These are phyloP conservation scores for Colletotrichum aenigma DNA, from an alignment of 2,329 filamentous ascomycete species.

Conservation along the genomic window DNA sequence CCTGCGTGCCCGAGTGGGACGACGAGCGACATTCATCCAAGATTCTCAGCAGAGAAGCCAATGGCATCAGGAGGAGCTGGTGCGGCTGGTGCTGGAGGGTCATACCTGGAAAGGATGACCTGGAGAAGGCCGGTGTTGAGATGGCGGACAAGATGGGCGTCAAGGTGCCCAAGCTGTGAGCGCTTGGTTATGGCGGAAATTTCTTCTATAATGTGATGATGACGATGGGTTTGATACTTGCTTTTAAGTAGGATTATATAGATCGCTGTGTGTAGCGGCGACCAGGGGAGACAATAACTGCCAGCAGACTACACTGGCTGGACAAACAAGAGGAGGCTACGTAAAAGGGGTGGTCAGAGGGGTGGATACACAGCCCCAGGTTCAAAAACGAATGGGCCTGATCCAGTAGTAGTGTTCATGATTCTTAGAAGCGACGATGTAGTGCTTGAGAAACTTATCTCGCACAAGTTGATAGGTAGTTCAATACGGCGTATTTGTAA, in stretches of 20 bases:
- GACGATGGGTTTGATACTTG: not conserved
- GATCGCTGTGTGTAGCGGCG: not conserved
- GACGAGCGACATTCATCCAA: conserved; percentile 72
- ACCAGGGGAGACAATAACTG: not conserved
- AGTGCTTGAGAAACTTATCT: not conserved
- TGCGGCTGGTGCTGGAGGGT: conserved; percentile 90
- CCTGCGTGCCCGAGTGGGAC: conserved; percentile 84
- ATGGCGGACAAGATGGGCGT: not conserved
- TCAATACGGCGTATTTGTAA: not conserved
- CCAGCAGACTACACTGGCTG: not conserved
- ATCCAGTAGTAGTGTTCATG: not conserved
- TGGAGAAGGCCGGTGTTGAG: conserved; percentile 5
- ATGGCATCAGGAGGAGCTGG: conserved; percentile 76
- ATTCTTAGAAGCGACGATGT: not conserved
- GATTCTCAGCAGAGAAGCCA: conserved; percentile 73
- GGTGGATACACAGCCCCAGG: not conserved
- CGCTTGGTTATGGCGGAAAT: not conserved
- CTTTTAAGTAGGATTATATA: not conserved
- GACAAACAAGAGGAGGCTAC: not conserved
- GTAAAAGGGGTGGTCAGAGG: not conserved
- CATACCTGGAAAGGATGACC: conserved; percentile 57
- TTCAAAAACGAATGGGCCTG: not conserved
- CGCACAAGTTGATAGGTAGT: not conserved
- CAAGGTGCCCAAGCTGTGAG: not conserved
- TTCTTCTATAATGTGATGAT: not conserved